Conservation (phyloP, 345 rosid species). For the Syzygium jambos region DNA sequence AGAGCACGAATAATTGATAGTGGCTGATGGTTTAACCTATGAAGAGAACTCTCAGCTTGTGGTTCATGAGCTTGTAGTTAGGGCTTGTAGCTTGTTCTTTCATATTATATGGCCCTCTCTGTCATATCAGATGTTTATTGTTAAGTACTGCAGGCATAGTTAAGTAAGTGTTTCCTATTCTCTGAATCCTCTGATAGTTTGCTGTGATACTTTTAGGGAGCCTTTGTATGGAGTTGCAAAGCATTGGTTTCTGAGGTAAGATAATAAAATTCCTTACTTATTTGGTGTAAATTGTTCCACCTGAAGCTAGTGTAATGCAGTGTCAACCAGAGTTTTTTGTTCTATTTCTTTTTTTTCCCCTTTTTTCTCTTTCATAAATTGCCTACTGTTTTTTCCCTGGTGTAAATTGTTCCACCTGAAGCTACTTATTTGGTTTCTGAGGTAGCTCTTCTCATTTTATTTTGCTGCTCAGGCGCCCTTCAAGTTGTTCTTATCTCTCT, state of each 20-base stretch:
- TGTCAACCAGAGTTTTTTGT: not conserved
- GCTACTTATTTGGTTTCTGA: too few relatives aligned
- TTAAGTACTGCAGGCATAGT: not conserved
- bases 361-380: too few relatives aligned
- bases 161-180: not conserved
- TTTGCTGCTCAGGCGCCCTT: not conserved
- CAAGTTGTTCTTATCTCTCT: not conserved
- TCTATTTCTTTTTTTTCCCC: not conserved
- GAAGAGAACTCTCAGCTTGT: not conserved
- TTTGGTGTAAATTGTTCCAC: not conserved
- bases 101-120: not conserved
- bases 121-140: not conserved
- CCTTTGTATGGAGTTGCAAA: conserved; percentile 90
- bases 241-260: conserved; percentile 87
- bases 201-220: conserved; percentile 49
- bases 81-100: not conserved
- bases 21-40: not conserved
- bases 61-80: not conserved
- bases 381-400: not conserved
- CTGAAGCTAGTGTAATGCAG: not conserved
- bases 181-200: conserved; percentile 5
- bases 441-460: not conserved
- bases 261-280: not conserved
- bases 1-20: not conserved
- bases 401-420: too few relatives aligned